Base-by-base conservation (phyloP, 306 rosid genomes). In the Astragalus glycyphyllos region DNA sequence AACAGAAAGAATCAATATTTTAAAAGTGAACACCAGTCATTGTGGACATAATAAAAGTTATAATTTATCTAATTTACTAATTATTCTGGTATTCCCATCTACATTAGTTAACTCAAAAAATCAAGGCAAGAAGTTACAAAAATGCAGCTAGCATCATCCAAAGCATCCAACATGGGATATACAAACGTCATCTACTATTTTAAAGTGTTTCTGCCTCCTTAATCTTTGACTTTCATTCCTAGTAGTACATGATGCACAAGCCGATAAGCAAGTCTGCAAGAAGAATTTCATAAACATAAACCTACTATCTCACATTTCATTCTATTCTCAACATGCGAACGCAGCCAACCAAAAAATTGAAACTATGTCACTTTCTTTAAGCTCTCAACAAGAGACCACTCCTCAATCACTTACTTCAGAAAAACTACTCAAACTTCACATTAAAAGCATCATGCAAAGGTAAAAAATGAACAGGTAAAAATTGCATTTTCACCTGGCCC, bases 401-500 rank as follows among this genome's bases (percentile, higher is more conserved):
- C 37, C 62, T 13, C 6, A 69, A 66, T 45, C 65, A 65, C 1
- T 63, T 0, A 72, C 58, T 5, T 47, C 11, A 58, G n/a, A 34
- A 20, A 53, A 46, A 56, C 17, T 48, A 35, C 59, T 59, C 35
- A 65, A 46, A 45, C 48, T 29, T 13, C 34, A 61, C 8, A 20
- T 7, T 17, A 66, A 44, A 77, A 60, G 20, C 20, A 42, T 32
- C 14, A 26, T 48, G 7, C 8, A 10, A 38, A 50, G 49, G 70
- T 29, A 59, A 26, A 47, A 66, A 51, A 26, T 29, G 8, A 60
- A 23, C 20, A 67, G 35, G 32, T 48, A 58, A 51, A 56, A 62
- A 40, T 8, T 48, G n/a, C 41, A 44, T 38, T 55, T 81, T 45
- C 53, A 92, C 98, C 94, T 89, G 97, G 76, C 86, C 97, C 77